Conservation (phyloP, 371 early-diverging fungal species). For the Amoeboaphelidium protococcarum region DNA sequence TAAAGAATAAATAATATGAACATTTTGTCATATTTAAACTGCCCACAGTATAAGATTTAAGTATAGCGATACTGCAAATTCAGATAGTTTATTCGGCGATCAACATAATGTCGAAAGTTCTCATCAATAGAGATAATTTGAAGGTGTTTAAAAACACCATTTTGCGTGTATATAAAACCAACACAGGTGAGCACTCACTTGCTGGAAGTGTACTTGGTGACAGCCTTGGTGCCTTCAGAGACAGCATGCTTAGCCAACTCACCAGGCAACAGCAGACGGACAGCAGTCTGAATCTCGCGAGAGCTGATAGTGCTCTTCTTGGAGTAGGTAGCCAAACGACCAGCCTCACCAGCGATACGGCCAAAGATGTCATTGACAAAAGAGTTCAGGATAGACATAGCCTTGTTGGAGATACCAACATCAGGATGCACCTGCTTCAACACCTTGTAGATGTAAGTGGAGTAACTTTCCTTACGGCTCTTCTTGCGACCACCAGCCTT, state of each 20-base stretch:
- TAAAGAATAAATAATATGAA: too few relatives aligned
- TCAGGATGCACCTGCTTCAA: constrained; percentile 93
- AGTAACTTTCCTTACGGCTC: constrained; percentile 64
- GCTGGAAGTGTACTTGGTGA: constrained; percentile 77
- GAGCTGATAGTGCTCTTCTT: constrained; percentile 81
- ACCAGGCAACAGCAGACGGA: constrained; percentile 75
- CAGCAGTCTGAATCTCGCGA: constrained; percentile 82
- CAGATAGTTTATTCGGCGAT: too few relatives aligned
- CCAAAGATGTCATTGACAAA: constrained; percentile 93
- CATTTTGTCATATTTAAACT: too few relatives aligned
- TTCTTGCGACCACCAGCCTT: constrained; percentile 8
- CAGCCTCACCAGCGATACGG: constrained; percentile 35
- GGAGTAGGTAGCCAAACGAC: constrained; percentile 56
- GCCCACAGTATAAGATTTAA: too few relatives aligned
- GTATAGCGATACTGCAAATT: too few relatives aligned
- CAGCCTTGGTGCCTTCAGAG: constrained; percentile 90
- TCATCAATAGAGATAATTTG: too few relatives aligned
- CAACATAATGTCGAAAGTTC: too few relatives aligned
- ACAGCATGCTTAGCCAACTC: constrained; percentile 92
- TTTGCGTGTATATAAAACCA: too few relatives aligned
- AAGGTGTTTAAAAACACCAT: too few relatives aligned
- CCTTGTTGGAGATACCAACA: constrained; percentile 93
- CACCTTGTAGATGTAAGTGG: constrained; percentile 74
- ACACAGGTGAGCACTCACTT: constrained; percentile 7
- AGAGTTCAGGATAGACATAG: constrained; percentile 93